phyloP scores from a whole-genome alignment of 2,329 filamentous ascomycete species.

The Trichoderma lentiforme region DNA sequence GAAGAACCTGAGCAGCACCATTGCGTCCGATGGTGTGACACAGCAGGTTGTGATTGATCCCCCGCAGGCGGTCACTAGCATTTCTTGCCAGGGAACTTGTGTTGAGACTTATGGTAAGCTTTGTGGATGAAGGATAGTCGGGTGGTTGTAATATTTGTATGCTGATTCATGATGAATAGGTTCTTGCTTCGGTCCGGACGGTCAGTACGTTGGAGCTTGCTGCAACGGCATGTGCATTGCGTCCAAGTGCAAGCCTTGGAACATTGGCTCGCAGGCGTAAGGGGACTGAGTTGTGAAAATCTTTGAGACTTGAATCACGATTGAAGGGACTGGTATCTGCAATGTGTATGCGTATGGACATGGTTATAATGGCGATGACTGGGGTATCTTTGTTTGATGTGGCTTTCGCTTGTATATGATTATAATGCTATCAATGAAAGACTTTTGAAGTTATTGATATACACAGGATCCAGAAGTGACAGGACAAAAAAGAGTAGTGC shows the following conservation, averaged over 20 bases:
- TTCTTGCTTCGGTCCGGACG: slow-evolving; percentile 35
- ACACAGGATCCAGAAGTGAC: not conserved
- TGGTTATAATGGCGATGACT: not conserved
- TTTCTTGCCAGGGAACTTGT: slow-evolving; percentile 43
- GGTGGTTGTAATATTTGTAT: not conserved
- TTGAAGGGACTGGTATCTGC: not conserved
- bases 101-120: slow-evolving; percentile 37
- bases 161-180: slow-evolving; percentile 13
- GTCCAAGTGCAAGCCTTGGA: slow-evolving; percentile 39
- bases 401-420: not conserved
- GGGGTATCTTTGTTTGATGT: not conserved
- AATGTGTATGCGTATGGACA: not conserved
- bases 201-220: slow-evolving; percentile 38
- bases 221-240: slow-evolving; percentile 44
- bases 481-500: not conserved
- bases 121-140: not conserved
- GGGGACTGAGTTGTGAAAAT: not conserved
- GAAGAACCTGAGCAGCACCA: slow-evolving; percentile 29
- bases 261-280: slow-evolving; percentile 19
- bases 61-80: slow-evolving; percentile 41
- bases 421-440: not conserved
- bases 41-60: slow-evolving; percentile 44
- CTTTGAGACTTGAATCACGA: not conserved
- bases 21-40: slow-evolving; percentile 29
- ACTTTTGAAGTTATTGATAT: not conserved